Evolutionary conservation across 192 early-diverging fungal species (phyloP).

Genomic region (Backusella sp.): DNA sequence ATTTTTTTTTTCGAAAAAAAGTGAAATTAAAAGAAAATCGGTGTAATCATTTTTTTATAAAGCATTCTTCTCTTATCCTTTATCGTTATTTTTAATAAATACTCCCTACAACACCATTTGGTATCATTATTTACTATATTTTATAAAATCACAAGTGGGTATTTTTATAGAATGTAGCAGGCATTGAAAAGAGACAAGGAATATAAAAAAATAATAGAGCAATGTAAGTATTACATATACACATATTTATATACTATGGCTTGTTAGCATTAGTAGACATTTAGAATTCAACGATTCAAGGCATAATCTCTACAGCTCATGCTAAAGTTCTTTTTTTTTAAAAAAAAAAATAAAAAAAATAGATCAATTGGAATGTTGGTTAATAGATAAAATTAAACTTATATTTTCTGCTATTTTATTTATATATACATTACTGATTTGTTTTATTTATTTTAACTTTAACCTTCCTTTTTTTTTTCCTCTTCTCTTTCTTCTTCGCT

Average conservation of each 20-base stretch:
- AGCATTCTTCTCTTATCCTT: no score
- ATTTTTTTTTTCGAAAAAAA: no score
- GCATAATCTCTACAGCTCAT: neutral
- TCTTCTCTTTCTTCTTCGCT: neutral
- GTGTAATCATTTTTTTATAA: no score
- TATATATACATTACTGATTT: neutral
- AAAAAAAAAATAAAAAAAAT: neutral
- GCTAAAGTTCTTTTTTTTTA: neutral
- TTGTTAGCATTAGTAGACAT: neutral
- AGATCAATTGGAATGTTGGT: no score
- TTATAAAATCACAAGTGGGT: neutral
- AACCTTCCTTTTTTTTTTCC: neutral
- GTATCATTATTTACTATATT: neutral
- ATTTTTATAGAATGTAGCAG: neutral
- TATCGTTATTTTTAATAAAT: neutral
- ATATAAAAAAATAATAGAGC: neutral
- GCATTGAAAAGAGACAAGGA: neutral
- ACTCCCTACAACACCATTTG: neutral
- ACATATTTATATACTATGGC: neutral
- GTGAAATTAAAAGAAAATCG: no score
- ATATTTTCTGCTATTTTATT: neutral
- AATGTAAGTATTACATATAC: neutral
- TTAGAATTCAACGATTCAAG: neutral
- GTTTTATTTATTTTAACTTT: slow-evolving; percentile 3
- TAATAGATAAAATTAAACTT: slow-evolving; percentile 7